These are phyloP conservation scores for Nannochloropsis gaditana DNA, from an alignment of 108 stramenopile genomes.

Conservation along the genomic window DNA sequence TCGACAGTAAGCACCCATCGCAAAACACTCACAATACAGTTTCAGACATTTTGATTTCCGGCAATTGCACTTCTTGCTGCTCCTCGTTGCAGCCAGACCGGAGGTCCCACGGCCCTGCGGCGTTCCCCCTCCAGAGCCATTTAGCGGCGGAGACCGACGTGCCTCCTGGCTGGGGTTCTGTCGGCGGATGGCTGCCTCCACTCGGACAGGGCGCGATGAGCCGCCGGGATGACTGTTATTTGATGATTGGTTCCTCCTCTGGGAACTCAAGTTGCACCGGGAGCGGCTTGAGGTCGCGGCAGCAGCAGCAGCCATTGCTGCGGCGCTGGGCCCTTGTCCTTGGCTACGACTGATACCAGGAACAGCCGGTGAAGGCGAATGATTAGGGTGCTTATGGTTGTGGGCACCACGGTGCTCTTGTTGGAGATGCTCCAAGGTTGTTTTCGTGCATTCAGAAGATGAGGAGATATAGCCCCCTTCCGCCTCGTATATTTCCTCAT, in stretches of 20 bases:
- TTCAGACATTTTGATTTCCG: constrained; percentile 88
- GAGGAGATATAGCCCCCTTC: constrained; percentile 1
- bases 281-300: neutral
- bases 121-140: neutral
- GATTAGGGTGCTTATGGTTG: neutral
- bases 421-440: neutral
- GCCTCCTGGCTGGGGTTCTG: neutral
- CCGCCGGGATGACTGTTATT: neutral
- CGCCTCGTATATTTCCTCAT: neutral
- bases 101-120: neutral
- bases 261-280: neutral
- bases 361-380: neutral
- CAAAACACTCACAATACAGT: constrained; percentile 88
- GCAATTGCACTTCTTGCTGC: constrained; percentile 69
- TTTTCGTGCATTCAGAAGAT: neutral
- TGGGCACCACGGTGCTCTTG: neutral
- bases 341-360: neutral
- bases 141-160: neutral
- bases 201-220: neutral
- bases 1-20: constrained; percentile 58
- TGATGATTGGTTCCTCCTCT: neutral
- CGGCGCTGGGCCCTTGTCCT: neutral
- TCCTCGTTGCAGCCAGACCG: neutral
- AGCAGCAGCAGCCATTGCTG: constrained; percentile 14
- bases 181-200: neutral